Conservation (phyloP, 2,329 filamentous ascomycete species). For the Aspergillaceae sp. region DNA sequence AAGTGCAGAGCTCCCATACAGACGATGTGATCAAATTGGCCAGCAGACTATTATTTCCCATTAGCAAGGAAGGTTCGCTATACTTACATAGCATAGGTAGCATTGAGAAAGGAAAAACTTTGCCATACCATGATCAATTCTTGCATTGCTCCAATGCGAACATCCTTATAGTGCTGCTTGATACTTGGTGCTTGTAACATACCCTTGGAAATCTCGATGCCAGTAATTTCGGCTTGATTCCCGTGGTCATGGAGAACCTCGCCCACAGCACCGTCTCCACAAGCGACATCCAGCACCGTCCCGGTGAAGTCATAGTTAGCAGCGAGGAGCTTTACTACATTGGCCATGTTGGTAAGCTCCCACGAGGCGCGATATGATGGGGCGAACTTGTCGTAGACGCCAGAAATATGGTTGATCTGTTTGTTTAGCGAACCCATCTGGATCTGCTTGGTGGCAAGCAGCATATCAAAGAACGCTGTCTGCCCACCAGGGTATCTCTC, state of each 20-base stretch:
- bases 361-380: not conserved
- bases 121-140: not conserved
- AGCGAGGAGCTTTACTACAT: not conserved
- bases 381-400: slow-evolving; percentile 1
- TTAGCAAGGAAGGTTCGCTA: no score
- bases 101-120: no score
- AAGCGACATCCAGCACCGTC: slow-evolving; percentile 2
- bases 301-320: slow-evolving; percentile 1
- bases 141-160: slow-evolving; percentile 4
- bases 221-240: not conserved
- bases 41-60: not conserved
- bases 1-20: slow-evolving; percentile 5
- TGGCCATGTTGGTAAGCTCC: not conserved
- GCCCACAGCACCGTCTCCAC: slow-evolving; percentile 1
- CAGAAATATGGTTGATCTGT: not conserved
- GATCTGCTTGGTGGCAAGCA: slow-evolving; percentile 5
- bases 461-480: slow-evolving; percentile 5
- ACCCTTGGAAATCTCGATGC: slow-evolving; percentile 1
- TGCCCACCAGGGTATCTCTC: slow-evolving; percentile 5
- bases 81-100: not conserved
- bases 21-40: slow-evolving; percentile 3
- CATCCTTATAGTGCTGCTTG: slow-evolving; percentile 1
- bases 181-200: slow-evolving; percentile 1
- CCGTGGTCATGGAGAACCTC: not conserved
- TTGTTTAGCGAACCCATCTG: not conserved